phyloP scores from a whole-genome alignment of 306 rosid species.

The Cucurbita argyrosperma region DNA sequence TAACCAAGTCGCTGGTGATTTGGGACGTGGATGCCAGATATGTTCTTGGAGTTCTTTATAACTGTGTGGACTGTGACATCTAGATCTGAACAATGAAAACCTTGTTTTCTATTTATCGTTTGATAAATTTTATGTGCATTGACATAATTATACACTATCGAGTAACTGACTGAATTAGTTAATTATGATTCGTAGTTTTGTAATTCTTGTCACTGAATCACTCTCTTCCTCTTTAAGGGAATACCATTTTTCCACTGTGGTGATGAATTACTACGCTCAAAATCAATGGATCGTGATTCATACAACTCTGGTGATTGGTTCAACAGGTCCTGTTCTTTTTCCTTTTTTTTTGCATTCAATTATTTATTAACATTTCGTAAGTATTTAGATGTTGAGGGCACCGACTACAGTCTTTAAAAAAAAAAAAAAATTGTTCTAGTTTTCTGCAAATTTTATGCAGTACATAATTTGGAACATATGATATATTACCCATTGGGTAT shows the following conservation, averaged over 20 bases:
- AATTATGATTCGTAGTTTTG: not conserved
- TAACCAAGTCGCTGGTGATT: not conserved
- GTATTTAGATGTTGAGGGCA: not conserved
- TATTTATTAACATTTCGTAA: not conserved
- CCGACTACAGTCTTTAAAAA: not conserved
- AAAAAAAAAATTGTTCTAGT: no score
- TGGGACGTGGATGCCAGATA: not conserved
- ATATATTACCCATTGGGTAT: not conserved
- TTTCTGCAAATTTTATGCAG: not conserved
- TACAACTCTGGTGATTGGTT: slow-evolving; percentile 98
- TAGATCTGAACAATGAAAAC: not conserved
- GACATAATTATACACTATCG: not conserved
- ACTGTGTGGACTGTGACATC: not conserved
- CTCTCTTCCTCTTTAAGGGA: slow-evolving; percentile 37
- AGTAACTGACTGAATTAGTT: not conserved
- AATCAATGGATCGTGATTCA: slow-evolving; percentile 93
- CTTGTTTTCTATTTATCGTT: not conserved
- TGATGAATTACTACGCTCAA: slow-evolving; percentile 82
- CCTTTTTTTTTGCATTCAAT: not conserved
- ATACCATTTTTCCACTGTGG: slow-evolving; percentile 83
- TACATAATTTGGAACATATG: no score
- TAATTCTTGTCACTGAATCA: not conserved
- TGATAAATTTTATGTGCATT: not conserved
- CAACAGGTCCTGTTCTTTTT: slow-evolving; percentile 41
- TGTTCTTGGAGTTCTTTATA: not conserved